Percentiles rank a stretch among this genome's conserved stretches.
Conservation (phyloP, 75 land plant species). For the Cryptomeria japonica region DNA sequence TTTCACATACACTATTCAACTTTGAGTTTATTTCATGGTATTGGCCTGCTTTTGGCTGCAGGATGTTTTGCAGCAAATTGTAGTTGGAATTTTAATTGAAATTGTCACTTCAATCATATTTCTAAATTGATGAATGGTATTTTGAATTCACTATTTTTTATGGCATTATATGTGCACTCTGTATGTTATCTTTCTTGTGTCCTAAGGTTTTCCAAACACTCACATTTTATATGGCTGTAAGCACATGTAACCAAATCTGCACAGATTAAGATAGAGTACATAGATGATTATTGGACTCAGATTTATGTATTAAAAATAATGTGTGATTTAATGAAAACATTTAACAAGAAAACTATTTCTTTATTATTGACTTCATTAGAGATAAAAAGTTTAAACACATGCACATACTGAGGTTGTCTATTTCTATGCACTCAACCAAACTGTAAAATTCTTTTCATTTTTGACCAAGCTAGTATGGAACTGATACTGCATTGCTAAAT, state of each 20-base stretch:
- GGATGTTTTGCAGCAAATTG: background rate
- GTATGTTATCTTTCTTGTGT: background rate
- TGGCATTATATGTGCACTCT: background rate
- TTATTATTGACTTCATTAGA: background rate
- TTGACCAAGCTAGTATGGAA: background rate
- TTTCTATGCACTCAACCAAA: background rate
- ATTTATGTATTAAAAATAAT: background rate
- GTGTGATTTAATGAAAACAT: background rate
- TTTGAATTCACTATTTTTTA: background rate
- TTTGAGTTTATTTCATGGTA: background rate
- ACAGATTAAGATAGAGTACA: background rate
- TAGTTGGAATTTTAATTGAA: background rate
- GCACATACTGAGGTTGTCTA: background rate
- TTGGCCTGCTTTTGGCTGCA: background rate
- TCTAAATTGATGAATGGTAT: background rate
- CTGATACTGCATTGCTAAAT: background rate
- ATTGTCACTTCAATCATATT: background rate
- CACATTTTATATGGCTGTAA: background rate
- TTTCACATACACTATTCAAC: background rate
- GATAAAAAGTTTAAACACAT: background rate
- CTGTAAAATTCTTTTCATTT: background rate
- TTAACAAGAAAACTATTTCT: background rate
- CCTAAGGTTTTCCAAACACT: background rate
- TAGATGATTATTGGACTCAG: background rate
- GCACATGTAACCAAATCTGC: background rate